Conservation (phyloP, 129 eudicot species). For the Chrysanthemum lavandulifolium region DNA sequence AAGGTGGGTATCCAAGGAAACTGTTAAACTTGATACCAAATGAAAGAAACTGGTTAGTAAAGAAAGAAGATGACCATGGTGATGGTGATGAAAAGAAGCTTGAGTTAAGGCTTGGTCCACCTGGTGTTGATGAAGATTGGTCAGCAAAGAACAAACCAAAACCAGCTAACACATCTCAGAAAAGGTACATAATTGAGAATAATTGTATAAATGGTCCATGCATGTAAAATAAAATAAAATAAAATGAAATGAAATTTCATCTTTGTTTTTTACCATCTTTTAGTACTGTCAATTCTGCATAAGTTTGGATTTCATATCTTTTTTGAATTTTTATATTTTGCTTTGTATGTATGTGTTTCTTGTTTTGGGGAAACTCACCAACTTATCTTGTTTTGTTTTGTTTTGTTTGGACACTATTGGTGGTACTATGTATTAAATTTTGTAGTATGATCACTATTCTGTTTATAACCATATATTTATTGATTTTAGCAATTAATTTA, state of each 20-base stretch:
- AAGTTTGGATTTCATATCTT: conserved; percentile 19
- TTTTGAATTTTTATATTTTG: conserved; percentile 5
- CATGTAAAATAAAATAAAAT: conserved; percentile 17
- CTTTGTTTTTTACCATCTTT: not conserved
- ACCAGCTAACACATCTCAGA: conserved; percentile 74
- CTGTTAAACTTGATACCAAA: conserved; percentile 67
- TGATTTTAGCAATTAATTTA: not conserved
- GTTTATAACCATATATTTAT: conserved; percentile 10
- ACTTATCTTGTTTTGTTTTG: conserved; percentile 31
- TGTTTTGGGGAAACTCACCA: conserved; percentile 35
- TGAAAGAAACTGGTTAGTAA: conserved; percentile 45
- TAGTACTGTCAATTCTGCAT: conserved; percentile 13
- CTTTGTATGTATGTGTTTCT: conserved; percentile 26
- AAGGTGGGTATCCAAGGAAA: conserved; percentile 40
- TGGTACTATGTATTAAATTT: conserved; percentile 20
- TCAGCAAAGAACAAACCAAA: conserved; percentile 52
- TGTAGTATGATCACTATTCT: conserved; percentile 11
- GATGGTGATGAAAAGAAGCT: conserved; percentile 64
- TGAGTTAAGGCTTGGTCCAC: conserved; percentile 86
- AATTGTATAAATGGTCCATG: conserved; percentile 48
- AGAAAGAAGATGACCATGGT: conserved; percentile 21
- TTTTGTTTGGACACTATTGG: conserved; percentile 39
- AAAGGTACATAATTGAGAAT: conserved; percentile 55
- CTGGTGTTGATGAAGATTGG: conserved; percentile 67
- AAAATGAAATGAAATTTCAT: conserved; percentile 2